phyloP scores from a whole-genome alignment of 768 basidiomycete genomes.

The Hygrocybe punicea region DNA sequence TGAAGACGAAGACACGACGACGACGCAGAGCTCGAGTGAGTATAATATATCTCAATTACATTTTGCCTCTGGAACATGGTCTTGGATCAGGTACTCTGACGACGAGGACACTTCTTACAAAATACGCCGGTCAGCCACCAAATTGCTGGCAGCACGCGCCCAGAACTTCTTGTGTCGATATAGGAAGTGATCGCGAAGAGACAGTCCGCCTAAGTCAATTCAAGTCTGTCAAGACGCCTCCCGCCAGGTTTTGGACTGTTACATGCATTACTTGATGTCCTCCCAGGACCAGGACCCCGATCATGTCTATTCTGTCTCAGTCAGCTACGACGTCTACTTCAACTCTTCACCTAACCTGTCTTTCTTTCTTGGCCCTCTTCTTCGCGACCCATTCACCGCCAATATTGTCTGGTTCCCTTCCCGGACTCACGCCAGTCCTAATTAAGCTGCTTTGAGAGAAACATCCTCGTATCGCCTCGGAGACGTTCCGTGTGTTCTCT shows the following conservation, averaged over 20 bases:
- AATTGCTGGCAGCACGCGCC: slow-evolving; percentile 85
- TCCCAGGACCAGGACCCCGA: slow-evolving; percentile 68
- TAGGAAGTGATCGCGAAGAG: slow-evolving; percentile 92
- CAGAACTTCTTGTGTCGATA: slow-evolving; percentile 74
- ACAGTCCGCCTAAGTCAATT: slow-evolving; percentile 89
- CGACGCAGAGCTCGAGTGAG: slow-evolving; percentile 74
- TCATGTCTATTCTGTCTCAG: slow-evolving; percentile 63
- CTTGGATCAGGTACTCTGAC: slow-evolving; percentile 73
- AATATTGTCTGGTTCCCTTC: slow-evolving; percentile 58
- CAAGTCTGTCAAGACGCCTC: slow-evolving; percentile 71
- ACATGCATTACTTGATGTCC: slow-evolving; percentile 67
- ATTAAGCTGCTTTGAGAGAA: slow-evolving; percentile 73
- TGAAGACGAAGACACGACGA: slow-evolving; percentile 78
- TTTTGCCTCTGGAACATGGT: slow-evolving; percentile 9
- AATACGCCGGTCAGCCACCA: slow-evolving; percentile 89
- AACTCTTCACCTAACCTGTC: slow-evolving; percentile 73
- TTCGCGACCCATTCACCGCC: slow-evolving; percentile 66
- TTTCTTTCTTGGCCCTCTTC: slow-evolving; percentile 83
- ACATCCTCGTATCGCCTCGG: slow-evolving; percentile 84
- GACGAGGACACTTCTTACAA: slow-evolving; percentile 99
- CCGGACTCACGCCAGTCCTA: slow-evolving; percentile 67
- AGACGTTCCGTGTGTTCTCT: slow-evolving; percentile 85
- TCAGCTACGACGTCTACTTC: slow-evolving; percentile 74
- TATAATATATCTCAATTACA: slow-evolving; percentile 8
- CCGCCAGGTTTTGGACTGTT: slow-evolving; percentile 80